Conservation (phyloP, 108 stramenopile species). For the Discostella pseudostelligera region DNA sequence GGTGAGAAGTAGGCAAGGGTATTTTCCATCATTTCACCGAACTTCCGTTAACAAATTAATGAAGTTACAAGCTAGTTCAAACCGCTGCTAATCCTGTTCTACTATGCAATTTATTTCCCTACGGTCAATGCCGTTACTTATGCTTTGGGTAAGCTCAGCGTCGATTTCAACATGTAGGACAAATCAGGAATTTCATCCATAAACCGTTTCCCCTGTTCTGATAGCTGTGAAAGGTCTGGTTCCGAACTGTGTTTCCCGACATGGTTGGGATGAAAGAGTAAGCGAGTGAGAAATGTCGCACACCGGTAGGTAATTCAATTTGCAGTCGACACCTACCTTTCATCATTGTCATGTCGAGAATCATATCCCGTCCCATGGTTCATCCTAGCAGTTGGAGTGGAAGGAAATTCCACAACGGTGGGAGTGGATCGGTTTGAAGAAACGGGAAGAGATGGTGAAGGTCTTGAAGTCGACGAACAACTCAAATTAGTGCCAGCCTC, state of each 20-base stretch:
- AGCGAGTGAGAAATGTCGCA: not conserved
- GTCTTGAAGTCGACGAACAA: slow-evolving; percentile 1
- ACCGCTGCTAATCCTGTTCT: too few relatives aligned
- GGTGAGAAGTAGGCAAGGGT: too few relatives aligned
- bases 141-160: slow-evolving; percentile 17
- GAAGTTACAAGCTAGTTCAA: too few relatives aligned
- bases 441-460: not conserved
- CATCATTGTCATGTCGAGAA: slow-evolving; percentile 1
- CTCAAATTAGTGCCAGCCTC: slow-evolving; percentile 32
- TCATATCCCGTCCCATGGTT: slow-evolving; percentile 4
- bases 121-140: too few relatives aligned
- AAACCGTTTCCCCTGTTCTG: slow-evolving; percentile 32
- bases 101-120: too few relatives aligned
- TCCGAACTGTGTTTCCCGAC: not conserved
- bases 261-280: not conserved
- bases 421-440: slow-evolving; percentile 16
- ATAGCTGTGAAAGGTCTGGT: slow-evolving; percentile 20
- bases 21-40: too few relatives aligned
- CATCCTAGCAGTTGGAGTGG: slow-evolving; percentile 4
- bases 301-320: not conserved
- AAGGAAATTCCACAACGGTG: slow-evolving; percentile 29
- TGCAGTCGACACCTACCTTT: not conserved
- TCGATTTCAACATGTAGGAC: slow-evolving; percentile 38
- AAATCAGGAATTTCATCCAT: slow-evolving; percentile 39
- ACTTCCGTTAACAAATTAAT: too few relatives aligned